Conservation (phyloP, 2,329 filamentous ascomycete species). For the Cladosporium sp. region DNA sequence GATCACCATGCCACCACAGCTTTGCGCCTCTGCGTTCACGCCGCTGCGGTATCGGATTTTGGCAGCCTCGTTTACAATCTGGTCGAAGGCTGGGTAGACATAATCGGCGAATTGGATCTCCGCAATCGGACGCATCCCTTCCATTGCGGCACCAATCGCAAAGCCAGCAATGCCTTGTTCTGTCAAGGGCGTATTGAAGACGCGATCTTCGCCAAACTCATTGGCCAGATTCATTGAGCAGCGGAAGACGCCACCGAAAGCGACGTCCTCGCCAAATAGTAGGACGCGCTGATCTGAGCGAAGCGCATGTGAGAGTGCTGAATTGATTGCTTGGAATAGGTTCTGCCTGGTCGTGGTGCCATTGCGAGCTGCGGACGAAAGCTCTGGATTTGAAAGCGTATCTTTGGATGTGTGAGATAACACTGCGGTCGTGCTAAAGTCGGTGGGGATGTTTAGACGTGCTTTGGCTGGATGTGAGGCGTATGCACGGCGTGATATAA, state of each 20-base stretch:
- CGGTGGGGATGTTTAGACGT: slow-evolving; percentile 76
- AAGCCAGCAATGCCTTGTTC: slow-evolving; percentile 96
- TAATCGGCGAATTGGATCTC: slow-evolving; percentile 98
- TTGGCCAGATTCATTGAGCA: slow-evolving; percentile 75
- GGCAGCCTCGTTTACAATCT: slow-evolving; percentile 88
- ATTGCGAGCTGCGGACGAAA: slow-evolving; percentile 45
- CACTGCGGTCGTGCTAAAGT: slow-evolving; percentile 78
- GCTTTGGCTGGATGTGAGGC: slow-evolving; percentile 48
- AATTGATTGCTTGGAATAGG: slow-evolving; percentile 89
- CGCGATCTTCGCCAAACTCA: slow-evolving; percentile 79
- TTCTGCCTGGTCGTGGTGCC: slow-evolving; percentile 78
- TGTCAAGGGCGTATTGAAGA: slow-evolving; percentile 93
- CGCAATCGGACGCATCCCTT: slow-evolving; percentile 88
- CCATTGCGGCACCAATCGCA: slow-evolving; percentile 80
- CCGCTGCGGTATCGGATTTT: slow-evolving; percentile 78
- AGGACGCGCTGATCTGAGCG: slow-evolving; percentile 79
- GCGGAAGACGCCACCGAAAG: slow-evolving; percentile 93
- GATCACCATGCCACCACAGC: slow-evolving; percentile 73
- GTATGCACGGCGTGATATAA: slow-evolving; percentile 32
- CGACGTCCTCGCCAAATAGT: slow-evolving; percentile 93
- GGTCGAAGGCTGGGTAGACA: slow-evolving; percentile 87
- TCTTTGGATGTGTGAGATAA: slow-evolving; percentile 74
- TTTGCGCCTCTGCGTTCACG: slow-evolving; percentile 34
- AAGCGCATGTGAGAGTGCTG: slow-evolving; percentile 77
- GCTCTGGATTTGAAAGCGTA: slow-evolving; percentile 67